Evolutionary conservation across 2,329 filamentous ascomycete species (phyloP).

Genomic region (Clonostachys byssicola): DNA sequence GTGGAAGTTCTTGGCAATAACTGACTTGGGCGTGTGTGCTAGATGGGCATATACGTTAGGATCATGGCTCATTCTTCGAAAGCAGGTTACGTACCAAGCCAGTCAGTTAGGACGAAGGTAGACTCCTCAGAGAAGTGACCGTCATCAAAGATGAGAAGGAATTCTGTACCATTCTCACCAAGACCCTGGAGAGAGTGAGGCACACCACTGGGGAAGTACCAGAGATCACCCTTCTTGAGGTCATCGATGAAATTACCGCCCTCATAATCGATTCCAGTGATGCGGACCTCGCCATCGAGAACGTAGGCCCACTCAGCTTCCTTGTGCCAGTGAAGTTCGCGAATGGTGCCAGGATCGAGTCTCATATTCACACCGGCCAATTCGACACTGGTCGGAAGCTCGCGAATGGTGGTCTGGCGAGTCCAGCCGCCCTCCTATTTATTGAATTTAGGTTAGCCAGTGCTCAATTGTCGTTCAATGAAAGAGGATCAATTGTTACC

Average conservation of each 20-base stretch:
- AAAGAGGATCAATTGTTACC: conserved; percentile 24
- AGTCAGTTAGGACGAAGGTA: conserved; percentile 71
- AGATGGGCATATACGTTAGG: too few relatives aligned
- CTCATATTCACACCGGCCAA: conserved; percentile 78
- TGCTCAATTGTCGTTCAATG: conserved; percentile 1
- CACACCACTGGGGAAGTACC: conserved; percentile 77
- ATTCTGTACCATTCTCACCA: conserved; percentile 53
- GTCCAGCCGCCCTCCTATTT: conserved; percentile 73
- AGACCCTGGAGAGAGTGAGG: conserved; percentile 75
- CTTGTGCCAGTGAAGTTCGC: conserved; percentile 79
- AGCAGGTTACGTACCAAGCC: conserved; percentile 47
- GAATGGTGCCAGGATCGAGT: conserved; percentile 66
- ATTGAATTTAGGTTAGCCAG: background rate
- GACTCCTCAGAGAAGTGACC: conserved; percentile 54
- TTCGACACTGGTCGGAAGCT: conserved; percentile 62
- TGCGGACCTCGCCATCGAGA: conserved; percentile 64
- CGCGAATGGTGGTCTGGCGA: conserved; percentile 64
- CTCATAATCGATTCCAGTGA: conserved; percentile 71
- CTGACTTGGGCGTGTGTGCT: conserved; percentile 68
- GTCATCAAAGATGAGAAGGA: conserved; percentile 43
- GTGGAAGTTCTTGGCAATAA: conserved; percentile 73
- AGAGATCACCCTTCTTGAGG: conserved; percentile 70
- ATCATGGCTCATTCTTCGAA: too few relatives aligned
- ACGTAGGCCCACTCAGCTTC: conserved; percentile 78
- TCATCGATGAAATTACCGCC: conserved; percentile 77